Conservation (phyloP, 2,329 filamentous ascomycete genomes). For the Fusarium albidum region DNA sequence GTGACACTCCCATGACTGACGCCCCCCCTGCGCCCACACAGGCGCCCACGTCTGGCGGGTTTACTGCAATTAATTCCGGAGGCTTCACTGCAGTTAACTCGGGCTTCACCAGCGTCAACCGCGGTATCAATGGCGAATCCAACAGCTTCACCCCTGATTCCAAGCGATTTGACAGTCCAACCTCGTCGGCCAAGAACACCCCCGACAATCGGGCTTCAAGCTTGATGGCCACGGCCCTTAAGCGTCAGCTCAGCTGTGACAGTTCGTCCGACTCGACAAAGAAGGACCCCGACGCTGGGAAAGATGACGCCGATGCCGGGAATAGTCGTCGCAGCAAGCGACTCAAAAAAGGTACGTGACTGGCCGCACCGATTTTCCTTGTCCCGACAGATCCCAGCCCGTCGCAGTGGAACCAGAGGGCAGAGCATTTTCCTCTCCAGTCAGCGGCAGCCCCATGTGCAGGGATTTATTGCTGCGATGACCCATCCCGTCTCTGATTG, state of each 20-base stretch:
- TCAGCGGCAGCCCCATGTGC: constrained; percentile 25
- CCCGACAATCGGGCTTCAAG: constrained; percentile 68
- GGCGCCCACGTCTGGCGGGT: constrained; percentile 52
- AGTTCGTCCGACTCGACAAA: constrained; percentile 56
- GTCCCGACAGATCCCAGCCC: constrained; percentile 10
- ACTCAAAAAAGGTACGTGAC: constrained; percentile 71
- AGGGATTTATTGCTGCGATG: constrained; percentile 38
- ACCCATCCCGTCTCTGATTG: constrained; percentile 33
- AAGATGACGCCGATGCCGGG: constrained; percentile 69
- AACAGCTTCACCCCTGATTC: constrained; percentile 69
- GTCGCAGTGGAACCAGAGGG: constrained; percentile 25
- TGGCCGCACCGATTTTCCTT: constrained; percentile 3
- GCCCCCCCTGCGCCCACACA: constrained; percentile 47
- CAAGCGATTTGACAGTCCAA: constrained; percentile 68
- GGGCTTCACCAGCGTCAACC: constrained; percentile 74
- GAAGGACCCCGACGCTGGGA: constrained; percentile 57
- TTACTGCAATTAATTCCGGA: constrained; percentile 56
- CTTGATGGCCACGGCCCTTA: constrained; percentile 69
- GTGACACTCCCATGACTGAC: constrained; percentile 59
- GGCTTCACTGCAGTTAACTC: constrained; percentile 77
- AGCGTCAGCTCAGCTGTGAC: constrained; percentile 76
- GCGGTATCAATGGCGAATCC: constrained; percentile 51
- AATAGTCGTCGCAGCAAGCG: constrained; percentile 91
- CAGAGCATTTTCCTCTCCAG: constrained; percentile 32
- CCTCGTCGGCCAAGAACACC: constrained; percentile 69